These are phyloP conservation scores for Rhodotorula diobovata DNA, from an alignment of 768 basidiomycete species.

Conservation along the genomic window DNA sequence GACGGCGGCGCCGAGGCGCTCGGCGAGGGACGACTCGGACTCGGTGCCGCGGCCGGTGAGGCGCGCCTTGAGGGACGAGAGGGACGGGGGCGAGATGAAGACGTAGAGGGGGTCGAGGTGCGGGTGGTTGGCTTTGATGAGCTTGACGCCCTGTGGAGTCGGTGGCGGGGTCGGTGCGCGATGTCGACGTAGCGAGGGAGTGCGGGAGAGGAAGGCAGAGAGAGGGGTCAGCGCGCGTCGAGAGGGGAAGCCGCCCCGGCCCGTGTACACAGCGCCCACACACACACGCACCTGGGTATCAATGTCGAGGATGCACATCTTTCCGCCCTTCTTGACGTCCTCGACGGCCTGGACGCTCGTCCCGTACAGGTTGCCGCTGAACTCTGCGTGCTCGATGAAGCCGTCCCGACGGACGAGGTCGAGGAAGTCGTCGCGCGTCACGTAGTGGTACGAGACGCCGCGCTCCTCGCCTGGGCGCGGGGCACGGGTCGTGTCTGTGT, in stretches of 20 bases:
- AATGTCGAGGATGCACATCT: constrained; percentile 88
- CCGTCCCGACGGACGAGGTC: constrained; percentile 63
- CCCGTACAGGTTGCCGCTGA: constrained; percentile 89
- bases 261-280: too few relatives aligned
- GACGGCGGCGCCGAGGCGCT: constrained; percentile 70
- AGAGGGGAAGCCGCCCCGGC: constrained; percentile 1
- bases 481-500: constrained; percentile 75
- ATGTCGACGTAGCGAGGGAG: too few relatives aligned
- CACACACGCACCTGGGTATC: constrained; percentile 86
- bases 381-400: constrained; percentile 92
- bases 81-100: constrained; percentile 83
- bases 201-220: background rate
- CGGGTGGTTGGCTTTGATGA: constrained; percentile 68
- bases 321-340: constrained; percentile 63
- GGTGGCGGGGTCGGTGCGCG: background rate
- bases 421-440: constrained; percentile 65
- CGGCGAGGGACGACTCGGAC: constrained; percentile 63
- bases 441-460: constrained; percentile 84
- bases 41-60: constrained; percentile 80
- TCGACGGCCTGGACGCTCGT: constrained; percentile 74
- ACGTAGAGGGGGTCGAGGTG: constrained; percentile 77
- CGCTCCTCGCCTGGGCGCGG: constrained; percentile 76
- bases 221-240: background rate
- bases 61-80: constrained; percentile 64
- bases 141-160: constrained; percentile 69